phyloP scores from a whole-genome alignment of 176 grass and related monocot genomes.

The Secale cereale region DNA sequence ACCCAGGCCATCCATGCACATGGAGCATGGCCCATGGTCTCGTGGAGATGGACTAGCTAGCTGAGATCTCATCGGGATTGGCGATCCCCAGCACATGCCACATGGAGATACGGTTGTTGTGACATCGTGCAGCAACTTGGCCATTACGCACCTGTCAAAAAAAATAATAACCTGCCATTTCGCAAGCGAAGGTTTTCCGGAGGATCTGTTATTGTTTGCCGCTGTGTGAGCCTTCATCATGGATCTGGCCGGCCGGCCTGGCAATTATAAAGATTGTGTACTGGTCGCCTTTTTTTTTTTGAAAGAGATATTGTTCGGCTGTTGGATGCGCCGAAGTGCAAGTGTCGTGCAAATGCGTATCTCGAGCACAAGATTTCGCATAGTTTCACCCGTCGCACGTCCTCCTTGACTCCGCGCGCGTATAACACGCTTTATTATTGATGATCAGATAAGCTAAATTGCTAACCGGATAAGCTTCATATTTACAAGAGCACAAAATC shows the following conservation, averaged over 20 bases:
- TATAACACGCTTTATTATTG: too few species aligned
- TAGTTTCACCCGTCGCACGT: background rate
- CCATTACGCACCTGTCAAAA: too few species aligned
- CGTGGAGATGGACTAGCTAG: background rate
- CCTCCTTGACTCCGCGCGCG: background rate
- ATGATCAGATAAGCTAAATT: background rate
- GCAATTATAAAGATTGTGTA: background rate
- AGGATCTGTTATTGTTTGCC: too few species aligned
- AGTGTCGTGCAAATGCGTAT: background rate
- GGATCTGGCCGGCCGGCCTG: background rate
- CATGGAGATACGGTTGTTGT: background rate
- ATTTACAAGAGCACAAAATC: too few species aligned
- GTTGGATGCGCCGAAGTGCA: background rate
- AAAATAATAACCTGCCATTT: background rate
- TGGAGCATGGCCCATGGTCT: background rate
- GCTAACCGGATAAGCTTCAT: background rate
- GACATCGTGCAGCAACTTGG: too few species aligned
- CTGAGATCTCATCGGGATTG: background rate
- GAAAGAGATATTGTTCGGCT: too few species aligned
- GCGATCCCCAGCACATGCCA: background rate
- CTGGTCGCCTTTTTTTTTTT: too few species aligned
- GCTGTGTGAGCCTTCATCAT: too few species aligned
- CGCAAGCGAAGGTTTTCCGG: background rate
- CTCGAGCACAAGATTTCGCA: background rate
- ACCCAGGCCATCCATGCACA: background rate